Evolutionary conservation across 2,329 filamentous ascomycete genomes (phyloP).

Genomic region (Fonsecaea nubica): DNA sequence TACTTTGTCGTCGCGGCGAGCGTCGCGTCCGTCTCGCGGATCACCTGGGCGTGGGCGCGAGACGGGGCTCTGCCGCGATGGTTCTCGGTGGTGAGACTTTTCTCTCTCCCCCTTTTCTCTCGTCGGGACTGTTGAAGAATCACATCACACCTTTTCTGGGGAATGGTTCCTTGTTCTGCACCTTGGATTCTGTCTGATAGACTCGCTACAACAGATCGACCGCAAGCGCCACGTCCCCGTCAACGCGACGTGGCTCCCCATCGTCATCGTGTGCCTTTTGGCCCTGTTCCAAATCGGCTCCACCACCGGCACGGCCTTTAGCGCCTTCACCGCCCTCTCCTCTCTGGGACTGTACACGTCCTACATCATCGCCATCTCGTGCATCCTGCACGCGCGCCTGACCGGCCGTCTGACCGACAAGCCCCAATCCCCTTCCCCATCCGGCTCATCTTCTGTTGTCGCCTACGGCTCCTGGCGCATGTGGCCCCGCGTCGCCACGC

Average conservation of each 20-base stretch:
- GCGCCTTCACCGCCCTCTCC: slow-evolving; percentile 50
- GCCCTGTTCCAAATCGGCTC: slow-evolving; percentile 51
- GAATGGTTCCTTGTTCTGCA: not conserved
- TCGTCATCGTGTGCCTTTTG: slow-evolving; percentile 46
- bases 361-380: slow-evolving; percentile 50
- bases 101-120: no score
- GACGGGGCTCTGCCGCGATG: slow-evolving; percentile 55
- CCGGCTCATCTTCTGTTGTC: no score
- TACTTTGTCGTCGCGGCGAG: slow-evolving; percentile 51
- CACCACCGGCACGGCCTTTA: slow-evolving; percentile 46
- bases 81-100: slow-evolving; percentile 42
- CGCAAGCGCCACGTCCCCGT: slow-evolving; percentile 47
- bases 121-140: no score
- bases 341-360: slow-evolving; percentile 49
- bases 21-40: slow-evolving; percentile 56
- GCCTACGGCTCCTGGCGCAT: slow-evolving; percentile 47
- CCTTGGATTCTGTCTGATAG: no score
- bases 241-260: slow-evolving; percentile 49
- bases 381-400: slow-evolving; percentile 36
- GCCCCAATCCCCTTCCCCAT: not conserved
- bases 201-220: slow-evolving; percentile 41
- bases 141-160: no score
- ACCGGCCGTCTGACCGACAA: slow-evolving; percentile 43
- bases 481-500: slow-evolving; percentile 41
- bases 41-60: slow-evolving; percentile 59